phyloP scores from a whole-genome alignment of 225 moss, liverwort and hornwort genomes.

The Polytrichum commune region DNA sequence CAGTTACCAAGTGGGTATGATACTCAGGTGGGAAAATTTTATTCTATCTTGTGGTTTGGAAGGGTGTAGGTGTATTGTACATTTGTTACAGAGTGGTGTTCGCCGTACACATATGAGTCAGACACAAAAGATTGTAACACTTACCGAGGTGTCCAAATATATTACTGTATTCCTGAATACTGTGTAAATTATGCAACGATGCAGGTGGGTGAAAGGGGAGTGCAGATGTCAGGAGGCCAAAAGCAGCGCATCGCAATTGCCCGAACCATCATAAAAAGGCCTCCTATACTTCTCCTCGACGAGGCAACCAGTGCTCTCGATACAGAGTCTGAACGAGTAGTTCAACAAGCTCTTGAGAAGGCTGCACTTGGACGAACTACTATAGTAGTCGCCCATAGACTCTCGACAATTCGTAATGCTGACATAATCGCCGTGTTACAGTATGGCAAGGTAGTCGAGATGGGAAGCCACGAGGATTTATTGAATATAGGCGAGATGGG shows the following conservation, averaged over 20 bases:
- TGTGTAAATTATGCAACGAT: conserved; percentile 2
- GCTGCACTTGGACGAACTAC: conserved; percentile 49
- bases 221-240: conserved; percentile 62
- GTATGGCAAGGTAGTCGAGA: conserved; percentile 61
- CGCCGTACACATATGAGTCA: too few species aligned
- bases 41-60: neutral
- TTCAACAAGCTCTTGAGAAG: conserved; percentile 55
- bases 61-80: neutral
- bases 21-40: conserved; percentile 38
- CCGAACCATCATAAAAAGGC: conserved; percentile 63
- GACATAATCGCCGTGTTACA: conserved; percentile 60
- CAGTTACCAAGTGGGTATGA: conserved; percentile 65
- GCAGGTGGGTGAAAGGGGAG: conserved; percentile 71
- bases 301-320: conserved; percentile 81
- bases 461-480: conserved; percentile 53
- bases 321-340: conserved; percentile 51
- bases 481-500: conserved; percentile 39
- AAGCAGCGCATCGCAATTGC: conserved; percentile 76
- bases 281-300: conserved; percentile 60
- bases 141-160: too few species aligned
- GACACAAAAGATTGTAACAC: too few species aligned
- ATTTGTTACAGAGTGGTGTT: too few species aligned
- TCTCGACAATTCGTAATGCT: conserved; percentile 57
- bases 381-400: conserved; percentile 54
- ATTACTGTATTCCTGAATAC: too few species aligned